phyloP scores from a whole-genome alignment of 108 stramenopile species.

The Cylindrotheca fusiformis region DNA sequence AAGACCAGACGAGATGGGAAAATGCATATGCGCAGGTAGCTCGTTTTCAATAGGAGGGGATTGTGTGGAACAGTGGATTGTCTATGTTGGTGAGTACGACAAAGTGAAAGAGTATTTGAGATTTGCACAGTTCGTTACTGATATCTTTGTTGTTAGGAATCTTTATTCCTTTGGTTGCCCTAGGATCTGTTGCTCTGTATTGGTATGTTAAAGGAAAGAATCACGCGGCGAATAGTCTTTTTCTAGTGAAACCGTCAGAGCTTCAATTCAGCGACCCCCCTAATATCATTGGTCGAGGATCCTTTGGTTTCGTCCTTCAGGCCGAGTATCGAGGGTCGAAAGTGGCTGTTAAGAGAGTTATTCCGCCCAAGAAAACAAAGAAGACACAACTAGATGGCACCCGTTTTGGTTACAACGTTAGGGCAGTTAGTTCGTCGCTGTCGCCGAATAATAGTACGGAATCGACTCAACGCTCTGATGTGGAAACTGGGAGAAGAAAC shows the following conservation, averaged over 20 bases:
- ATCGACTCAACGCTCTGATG: too few species aligned
- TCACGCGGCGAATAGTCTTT: constrained; percentile 34
- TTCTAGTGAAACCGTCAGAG: constrained; percentile 37
- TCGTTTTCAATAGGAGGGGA: constrained; percentile 7
- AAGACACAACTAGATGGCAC: too few species aligned
- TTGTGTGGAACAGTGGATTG: constrained; percentile 5
- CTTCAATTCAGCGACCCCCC: constrained; percentile 41
- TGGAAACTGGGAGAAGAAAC: too few species aligned
- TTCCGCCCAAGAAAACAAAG: neutral
- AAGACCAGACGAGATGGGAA: constrained; percentile 8
- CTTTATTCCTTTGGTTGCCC: constrained; percentile 5
- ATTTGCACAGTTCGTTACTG: too few species aligned
- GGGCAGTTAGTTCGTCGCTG: too few species aligned
- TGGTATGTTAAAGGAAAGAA: constrained; percentile 21
- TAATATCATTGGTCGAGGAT: constrained; percentile 36
- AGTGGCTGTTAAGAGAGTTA: constrained; percentile 27
- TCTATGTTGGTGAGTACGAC: neutral
- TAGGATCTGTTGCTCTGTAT: neutral
- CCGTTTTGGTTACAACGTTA: too few species aligned
- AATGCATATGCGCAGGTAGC: constrained; percentile 12
- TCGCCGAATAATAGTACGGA: too few species aligned
- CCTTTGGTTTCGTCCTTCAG: constrained; percentile 41
- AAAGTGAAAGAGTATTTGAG: too few species aligned
- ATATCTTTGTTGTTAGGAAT: too few species aligned
- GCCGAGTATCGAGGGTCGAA: constrained; percentile 23